Conservation (phyloP, 495 filamentous ascomycete genomes). For the Aspergillus mulundensis region DNA sequence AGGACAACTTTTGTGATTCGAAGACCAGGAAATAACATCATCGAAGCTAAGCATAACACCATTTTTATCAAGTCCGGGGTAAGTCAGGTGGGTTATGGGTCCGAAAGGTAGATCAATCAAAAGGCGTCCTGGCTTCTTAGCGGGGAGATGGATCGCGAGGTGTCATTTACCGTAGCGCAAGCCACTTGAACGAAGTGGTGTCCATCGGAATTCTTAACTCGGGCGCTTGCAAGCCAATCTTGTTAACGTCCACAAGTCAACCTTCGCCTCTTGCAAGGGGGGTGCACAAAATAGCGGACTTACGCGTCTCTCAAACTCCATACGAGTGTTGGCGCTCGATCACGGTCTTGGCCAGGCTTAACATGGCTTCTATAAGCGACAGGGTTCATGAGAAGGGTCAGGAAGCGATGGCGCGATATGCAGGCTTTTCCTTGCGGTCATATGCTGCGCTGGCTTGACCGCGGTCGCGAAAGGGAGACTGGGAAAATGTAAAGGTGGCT, state of each 20-base stretch:
- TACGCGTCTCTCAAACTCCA: no score
- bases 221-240: no score
- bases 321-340: no score
- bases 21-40: constrained; percentile 1
- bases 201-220: not conserved
- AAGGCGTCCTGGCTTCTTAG: not conserved
- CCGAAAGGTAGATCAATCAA: not conserved
- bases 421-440: not conserved
- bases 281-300: no score
- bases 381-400: no score
- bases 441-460: not conserved
- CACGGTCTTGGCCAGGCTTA: constrained; percentile 1
- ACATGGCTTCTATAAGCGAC: not conserved
- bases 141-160: not conserved
- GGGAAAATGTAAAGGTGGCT: no score
- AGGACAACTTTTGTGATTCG: not conserved
- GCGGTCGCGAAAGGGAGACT: not conserved
- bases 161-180: not conserved
- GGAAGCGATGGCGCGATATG: not conserved
- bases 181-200: no score
- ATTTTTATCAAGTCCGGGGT: constrained; percentile 4
- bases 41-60: constrained; percentile 7
- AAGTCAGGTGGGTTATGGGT: not conserved
- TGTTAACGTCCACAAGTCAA: no score
- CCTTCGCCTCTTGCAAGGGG: no score